Percentiles rank a stretch among this genome's conserved stretches.
phyloP scores from a whole-genome alignment of 1,284 basidiomycete genomes.

The Inonotus hispidus region DNA sequence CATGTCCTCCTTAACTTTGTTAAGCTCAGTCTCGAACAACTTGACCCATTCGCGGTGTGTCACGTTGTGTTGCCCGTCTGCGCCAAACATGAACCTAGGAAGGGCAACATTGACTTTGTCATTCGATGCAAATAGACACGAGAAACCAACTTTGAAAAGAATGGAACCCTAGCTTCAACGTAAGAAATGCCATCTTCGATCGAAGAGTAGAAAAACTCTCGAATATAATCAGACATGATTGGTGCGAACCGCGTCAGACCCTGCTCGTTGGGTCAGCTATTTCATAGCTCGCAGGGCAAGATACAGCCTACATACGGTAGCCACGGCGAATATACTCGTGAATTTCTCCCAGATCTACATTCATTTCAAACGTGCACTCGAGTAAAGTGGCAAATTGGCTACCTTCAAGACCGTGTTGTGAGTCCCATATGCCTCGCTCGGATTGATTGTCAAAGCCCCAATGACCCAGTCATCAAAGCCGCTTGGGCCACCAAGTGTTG shows the following conservation, averaged over 20 bases:
- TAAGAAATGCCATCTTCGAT: conserved; percentile 73
- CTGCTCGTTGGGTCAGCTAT: background rate
- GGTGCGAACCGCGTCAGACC: conserved; percentile 49
- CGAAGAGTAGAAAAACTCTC: conserved; percentile 55
- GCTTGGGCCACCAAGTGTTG: conserved; percentile 47
- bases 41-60: conserved; percentile 57
- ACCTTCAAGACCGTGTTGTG: conserved; percentile 66
- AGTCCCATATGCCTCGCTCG: conserved; percentile 61
- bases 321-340: conserved; percentile 43
- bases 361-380: background rate
- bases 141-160: conserved; percentile 44
- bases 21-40: conserved; percentile 51
- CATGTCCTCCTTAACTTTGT: conserved; percentile 51
- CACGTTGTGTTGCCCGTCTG: conserved; percentile 50
- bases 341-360: conserved; percentile 71
- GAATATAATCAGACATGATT: conserved; percentile 52
- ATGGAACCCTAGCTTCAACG: conserved; percentile 66
- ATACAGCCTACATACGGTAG: conserved; percentile 33
- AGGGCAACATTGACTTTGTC: background rate
- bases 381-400: background rate
- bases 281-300: background rate
- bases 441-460: conserved; percentile 55
- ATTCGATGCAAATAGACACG: background rate
- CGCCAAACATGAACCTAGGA: conserved; percentile 42
- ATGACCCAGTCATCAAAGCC: conserved; percentile 66